Base-by-base conservation (phyloP, 1,284 basidiomycete genomes). In the Irpex rosettiformis region DNA sequence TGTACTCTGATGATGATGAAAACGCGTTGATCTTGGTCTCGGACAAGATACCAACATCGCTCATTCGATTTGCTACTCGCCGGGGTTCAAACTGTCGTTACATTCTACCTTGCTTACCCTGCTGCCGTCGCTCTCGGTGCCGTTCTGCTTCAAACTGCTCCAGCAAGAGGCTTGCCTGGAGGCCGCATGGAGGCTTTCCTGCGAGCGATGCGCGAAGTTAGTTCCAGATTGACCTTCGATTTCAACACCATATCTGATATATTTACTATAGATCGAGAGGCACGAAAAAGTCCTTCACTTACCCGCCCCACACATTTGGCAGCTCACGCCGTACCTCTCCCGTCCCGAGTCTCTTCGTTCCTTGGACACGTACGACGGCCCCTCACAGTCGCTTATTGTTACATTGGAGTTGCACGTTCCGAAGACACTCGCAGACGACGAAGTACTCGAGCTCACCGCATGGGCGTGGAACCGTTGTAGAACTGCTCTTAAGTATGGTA, bases 101-200 rank as follows among this genome's bases (percentile, higher is more conserved):
- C 93, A 6, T 90, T 89, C 70, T 82, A 85, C 47, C 79, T 96
- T 27, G 88, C 94, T 0, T 96, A 93, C 70, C 84, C 86, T 0
- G 87, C 93, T 0, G 91, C 87, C 21, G 77, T 86, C 3, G 82
- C 89, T 0, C 88, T 94, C 25, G 94, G 91, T 2, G 85, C 88
- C 7, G 87, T 94, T 1, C 77, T 98, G 1, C 73, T 97, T 2
- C 94, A 97, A 70, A 97, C 94, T 0, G 84, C 93, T 0, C 94
- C 94, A 0, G 73, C 77, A 4, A 76, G 88, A 21, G 83, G 86
- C 0, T 65, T 80, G 1, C 71, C 77, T 1, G 79, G 79, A 52
- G 85, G 83, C 2, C 82, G 86, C 58, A 93, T 93, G 87, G 87
- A 91, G 64, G 78, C 82, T 0, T 89, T 96, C 65, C 77, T 91